Evolutionary conservation across 257 asterid species (phyloP).

Genomic region (Misopates orontium): DNA sequence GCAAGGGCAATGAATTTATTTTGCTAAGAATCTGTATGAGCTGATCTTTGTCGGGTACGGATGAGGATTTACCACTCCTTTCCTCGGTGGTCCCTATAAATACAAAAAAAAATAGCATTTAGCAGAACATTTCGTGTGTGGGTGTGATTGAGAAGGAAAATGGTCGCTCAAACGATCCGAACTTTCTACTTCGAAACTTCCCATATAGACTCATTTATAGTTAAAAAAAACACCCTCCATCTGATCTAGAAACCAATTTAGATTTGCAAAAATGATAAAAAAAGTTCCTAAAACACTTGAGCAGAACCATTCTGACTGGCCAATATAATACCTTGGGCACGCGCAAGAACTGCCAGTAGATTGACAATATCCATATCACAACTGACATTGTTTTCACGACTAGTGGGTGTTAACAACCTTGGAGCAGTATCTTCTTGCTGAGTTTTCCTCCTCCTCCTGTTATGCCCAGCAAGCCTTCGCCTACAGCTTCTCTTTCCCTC

Average conservation of each 20-base stretch:
- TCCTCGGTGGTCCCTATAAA: slow-evolving; percentile 53
- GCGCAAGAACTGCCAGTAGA: slow-evolving; percentile 59
- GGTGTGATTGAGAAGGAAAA: not conserved
- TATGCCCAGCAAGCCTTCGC: slow-evolving; percentile 96
- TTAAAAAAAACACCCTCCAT: not conserved
- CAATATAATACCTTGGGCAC: slow-evolving; percentile 55
- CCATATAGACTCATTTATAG: not conserved
- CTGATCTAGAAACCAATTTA: no score
- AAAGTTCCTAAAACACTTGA: not conserved
- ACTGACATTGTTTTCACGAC: slow-evolving; percentile 37
- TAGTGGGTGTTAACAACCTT: slow-evolving; percentile 42
- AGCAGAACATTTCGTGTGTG: slow-evolving; percentile 7
- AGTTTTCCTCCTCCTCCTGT: slow-evolving; percentile 92
- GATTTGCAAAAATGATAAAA: not conserved
- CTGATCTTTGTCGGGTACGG: slow-evolving; percentile 57
- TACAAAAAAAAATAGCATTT: slow-evolving; percentile 9
- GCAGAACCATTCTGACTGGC: not conserved
- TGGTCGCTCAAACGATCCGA: not conserved
- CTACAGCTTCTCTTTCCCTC: slow-evolving; percentile 98
- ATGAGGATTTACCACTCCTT: slow-evolving; percentile 36
- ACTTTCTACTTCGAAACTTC: no score
- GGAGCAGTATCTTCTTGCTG: slow-evolving; percentile 69
- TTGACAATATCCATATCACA: slow-evolving; percentile 57
- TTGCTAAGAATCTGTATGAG: slow-evolving; percentile 63
- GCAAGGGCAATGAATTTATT: slow-evolving; percentile 66